These are phyloP conservation scores for Trametes villosa DNA, from an alignment of 768 basidiomycete species.

Conservation along the genomic window DNA sequence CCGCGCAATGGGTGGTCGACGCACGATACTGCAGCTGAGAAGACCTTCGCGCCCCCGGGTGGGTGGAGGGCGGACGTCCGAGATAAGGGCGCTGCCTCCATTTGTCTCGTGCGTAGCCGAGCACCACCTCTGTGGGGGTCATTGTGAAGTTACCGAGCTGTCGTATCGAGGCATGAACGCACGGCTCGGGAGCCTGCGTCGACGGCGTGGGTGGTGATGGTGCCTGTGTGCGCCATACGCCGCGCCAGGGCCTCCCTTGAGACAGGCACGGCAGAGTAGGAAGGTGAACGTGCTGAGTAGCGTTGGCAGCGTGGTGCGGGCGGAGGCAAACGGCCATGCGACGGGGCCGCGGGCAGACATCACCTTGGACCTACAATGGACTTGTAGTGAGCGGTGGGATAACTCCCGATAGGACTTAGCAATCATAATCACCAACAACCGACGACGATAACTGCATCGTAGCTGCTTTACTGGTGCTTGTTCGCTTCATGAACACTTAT, in stretches of 20 bases:
- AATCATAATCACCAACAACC: too few relatives aligned
- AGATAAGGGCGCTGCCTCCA: constrained; percentile 9
- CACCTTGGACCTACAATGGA: not conserved
- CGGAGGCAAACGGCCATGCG: too few relatives aligned
- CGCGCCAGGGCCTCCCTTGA: not conserved
- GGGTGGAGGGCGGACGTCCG: constrained; percentile 1
- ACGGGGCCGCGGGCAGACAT: too few relatives aligned
- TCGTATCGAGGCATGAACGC: not conserved
- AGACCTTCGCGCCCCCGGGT: too few relatives aligned
- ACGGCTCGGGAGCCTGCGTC: not conserved
- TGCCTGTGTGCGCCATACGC: not conserved
- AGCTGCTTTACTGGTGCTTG: not conserved
- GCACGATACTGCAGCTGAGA: too few relatives aligned
- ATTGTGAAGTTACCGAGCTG: not conserved
- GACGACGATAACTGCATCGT: not conserved
- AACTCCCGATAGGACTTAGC: too few relatives aligned
- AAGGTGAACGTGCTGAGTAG: too few relatives aligned
- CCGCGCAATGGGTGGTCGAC: not conserved
- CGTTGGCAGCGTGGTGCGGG: not conserved
- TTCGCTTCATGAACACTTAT: not conserved
- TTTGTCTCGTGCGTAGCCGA: not conserved
- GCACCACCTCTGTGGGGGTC: not conserved
- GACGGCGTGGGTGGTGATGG: not conserved
- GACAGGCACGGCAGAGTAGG: constrained; percentile 5
- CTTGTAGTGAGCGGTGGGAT: too few relatives aligned